Conservation (phyloP, 495 filamentous ascomycete species). For the Aspergillus cristatus region DNA sequence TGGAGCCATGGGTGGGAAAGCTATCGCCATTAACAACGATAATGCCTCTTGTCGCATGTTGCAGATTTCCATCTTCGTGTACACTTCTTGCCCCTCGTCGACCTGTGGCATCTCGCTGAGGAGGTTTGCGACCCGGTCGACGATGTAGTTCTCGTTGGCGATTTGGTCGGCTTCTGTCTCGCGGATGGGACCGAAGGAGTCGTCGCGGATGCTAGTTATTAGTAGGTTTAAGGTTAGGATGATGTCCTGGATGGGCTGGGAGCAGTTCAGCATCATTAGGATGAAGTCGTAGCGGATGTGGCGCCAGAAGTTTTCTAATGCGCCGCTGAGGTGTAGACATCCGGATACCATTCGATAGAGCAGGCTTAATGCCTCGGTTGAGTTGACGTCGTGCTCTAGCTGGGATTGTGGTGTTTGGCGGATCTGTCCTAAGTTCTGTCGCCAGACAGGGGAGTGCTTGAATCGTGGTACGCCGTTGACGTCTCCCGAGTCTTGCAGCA, state of each 20-base stretch:
- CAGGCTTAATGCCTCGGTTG: slow-evolving; percentile 46
- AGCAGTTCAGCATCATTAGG: slow-evolving; percentile 50
- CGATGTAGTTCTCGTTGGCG: slow-evolving; percentile 46
- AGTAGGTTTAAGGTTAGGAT: slow-evolving; percentile 49
- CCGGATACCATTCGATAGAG: slow-evolving; percentile 49
- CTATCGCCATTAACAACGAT: slow-evolving; percentile 43
- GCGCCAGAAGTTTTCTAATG: slow-evolving; percentile 49
- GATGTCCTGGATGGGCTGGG: slow-evolving; percentile 51
- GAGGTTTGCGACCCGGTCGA: slow-evolving; percentile 52
- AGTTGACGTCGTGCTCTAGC: slow-evolving; percentile 43
- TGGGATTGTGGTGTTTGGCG: slow-evolving; percentile 35
- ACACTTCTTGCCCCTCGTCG: slow-evolving; percentile 38
- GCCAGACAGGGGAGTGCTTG: slow-evolving; percentile 33
- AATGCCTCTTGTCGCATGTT: slow-evolving; percentile 50
- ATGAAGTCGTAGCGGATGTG: slow-evolving; percentile 53
- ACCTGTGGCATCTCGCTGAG: slow-evolving; percentile 46
- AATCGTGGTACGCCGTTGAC: slow-evolving; percentile 48
- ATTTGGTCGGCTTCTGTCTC: slow-evolving; percentile 40
- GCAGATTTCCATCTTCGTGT: slow-evolving; percentile 40
- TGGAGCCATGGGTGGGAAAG: slow-evolving; percentile 26
- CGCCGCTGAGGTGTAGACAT: slow-evolving; percentile 31
- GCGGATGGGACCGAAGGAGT: slow-evolving; percentile 53
- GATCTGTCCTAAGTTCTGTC: slow-evolving; percentile 25
- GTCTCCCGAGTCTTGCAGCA: slow-evolving; percentile 48
- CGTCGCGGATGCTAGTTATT: slow-evolving; percentile 45